phyloP scores from a whole-genome alignment of 345 rosid genomes.

The Luvunga scandens region DNA sequence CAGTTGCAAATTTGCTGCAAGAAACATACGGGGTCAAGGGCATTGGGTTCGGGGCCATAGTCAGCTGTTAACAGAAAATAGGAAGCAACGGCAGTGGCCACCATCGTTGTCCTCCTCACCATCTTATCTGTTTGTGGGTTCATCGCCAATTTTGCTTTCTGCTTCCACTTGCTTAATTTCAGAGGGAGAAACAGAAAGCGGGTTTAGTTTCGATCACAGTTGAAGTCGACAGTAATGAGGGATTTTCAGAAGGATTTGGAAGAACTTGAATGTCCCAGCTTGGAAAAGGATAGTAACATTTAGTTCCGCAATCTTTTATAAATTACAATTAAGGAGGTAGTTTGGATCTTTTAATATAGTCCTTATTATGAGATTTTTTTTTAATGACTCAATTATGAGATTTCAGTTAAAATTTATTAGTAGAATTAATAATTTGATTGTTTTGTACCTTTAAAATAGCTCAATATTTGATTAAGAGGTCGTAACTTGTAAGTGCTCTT shows the following conservation, averaged over 20 bases:
- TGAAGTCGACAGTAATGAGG: not conserved
- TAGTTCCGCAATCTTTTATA: too few species aligned
- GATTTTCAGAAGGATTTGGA: not conserved
- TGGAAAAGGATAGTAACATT: not conserved
- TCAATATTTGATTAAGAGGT: too few species aligned
- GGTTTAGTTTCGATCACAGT: not conserved
- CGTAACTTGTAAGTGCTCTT: too few species aligned
- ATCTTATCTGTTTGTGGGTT: slow-evolving; percentile 66
- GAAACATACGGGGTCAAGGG: slow-evolving; percentile 68
- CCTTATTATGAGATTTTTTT: too few species aligned
- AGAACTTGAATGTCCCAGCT: not conserved
- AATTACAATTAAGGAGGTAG: too few species aligned
- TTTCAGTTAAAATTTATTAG: too few species aligned
- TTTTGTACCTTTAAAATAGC: too few species aligned
- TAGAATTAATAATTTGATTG: too few species aligned
- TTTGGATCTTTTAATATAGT: too few species aligned
- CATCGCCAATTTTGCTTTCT: slow-evolving; percentile 30
- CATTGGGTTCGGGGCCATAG: slow-evolving; percentile 86
- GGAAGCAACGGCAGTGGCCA: slow-evolving; percentile 72
- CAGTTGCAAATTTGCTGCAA: not conserved
- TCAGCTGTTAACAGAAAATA: slow-evolving; percentile 89
- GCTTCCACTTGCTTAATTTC: not conserved
- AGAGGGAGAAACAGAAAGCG: not conserved
- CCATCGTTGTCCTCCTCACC: slow-evolving; percentile 79
- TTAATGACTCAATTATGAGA: too few species aligned